These are phyloP conservation scores for Hymenoscyphus infarciens DNA, from an alignment of 2,329 filamentous ascomycete genomes.

Conservation along the genomic window DNA sequence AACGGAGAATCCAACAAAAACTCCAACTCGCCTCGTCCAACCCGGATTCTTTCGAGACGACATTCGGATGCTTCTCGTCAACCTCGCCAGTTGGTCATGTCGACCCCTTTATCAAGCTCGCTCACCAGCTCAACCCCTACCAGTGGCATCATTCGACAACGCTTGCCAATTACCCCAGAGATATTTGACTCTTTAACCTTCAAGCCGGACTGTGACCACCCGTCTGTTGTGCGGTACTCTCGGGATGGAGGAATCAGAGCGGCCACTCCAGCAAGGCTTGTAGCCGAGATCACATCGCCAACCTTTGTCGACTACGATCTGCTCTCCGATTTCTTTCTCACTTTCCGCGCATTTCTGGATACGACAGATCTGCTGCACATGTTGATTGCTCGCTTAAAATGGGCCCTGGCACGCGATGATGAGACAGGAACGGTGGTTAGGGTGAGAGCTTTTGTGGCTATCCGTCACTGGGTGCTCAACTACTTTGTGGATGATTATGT, in stretches of 20 bases:
- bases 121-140: constrained; percentile 16
- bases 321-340: constrained; percentile 96
- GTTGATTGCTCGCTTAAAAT: constrained; percentile 78
- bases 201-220: constrained; percentile 75
- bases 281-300: constrained; percentile 94
- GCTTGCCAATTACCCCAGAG: constrained; percentile 57
- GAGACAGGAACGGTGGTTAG: constrained; percentile 91
- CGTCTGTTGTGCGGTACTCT: constrained; percentile 78
- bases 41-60: constrained; percentile 28
- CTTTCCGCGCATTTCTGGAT: constrained; percentile 83
- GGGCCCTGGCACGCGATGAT: constrained; percentile 77
- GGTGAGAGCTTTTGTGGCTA: constrained; percentile 89
- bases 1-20: constrained; percentile 32
- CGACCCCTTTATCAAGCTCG: constrained; percentile 15
- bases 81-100: constrained; percentile 16
- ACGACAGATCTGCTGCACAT: constrained; percentile 74
- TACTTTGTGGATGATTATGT: constrained; percentile 97
- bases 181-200: constrained; percentile 81
- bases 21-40: constrained; percentile 23
- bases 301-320: constrained; percentile 96
- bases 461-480: constrained; percentile 96
- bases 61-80: constrained; percentile 35
- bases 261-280: constrained; percentile 83
- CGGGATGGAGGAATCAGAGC: constrained; percentile 73
- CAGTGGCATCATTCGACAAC: constrained; percentile 22